Evolutionary conservation across 768 basidiomycete genomes (phyloP), one percentile per base, ranked within the genome.

Genomic region (Calocera cornea): DNA sequence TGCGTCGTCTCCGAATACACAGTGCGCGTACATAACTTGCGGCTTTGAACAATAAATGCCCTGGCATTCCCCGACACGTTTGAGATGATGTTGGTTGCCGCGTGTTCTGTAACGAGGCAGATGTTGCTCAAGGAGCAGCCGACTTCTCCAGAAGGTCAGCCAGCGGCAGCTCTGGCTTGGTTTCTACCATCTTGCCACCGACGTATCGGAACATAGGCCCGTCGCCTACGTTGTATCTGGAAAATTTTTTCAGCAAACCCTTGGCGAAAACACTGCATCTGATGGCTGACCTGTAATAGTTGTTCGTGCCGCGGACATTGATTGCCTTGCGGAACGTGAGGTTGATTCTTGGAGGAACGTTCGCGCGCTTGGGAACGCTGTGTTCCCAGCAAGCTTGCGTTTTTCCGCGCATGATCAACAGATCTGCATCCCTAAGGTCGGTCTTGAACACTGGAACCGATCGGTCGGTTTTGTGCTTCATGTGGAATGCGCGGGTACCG

Each of bases 381-480:
- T 77, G 76, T 40, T 75, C 68, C 76, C 76, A 77, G 31, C 73
- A 70, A 40, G 73, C 71, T 66, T 77, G 76, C 10, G 76, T 77
- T 29, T 65, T 72, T 0, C 76, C 75, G 27, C 72, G 68, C 76
- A 77, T 77, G 33, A 77, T 71, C 11, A 77, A 71, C 71, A 75
- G 71, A 67, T 76, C 75, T 1, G 74, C 75, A 44, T 73, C 70
- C 19, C 70, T 64, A 33, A 77, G 65, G 5, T 36, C 64, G 67
- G 74, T 75, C 67, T 76, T 77, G 60, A 75, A 72, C 0, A 69
- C 69, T 0, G 69, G 64, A 14, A 69, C 69, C n/a, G 49, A 65
- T 41, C 73, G 73, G 66, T 72, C 70, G 1, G 73, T 69, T n/a
- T 72, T 71, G 66, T 76, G 76, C 33, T 74, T 73, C 38, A 77